These are phyloP conservation scores for Chionographis japonica DNA, from an alignment of 106 monocot genomes.

Conservation along the genomic window DNA sequence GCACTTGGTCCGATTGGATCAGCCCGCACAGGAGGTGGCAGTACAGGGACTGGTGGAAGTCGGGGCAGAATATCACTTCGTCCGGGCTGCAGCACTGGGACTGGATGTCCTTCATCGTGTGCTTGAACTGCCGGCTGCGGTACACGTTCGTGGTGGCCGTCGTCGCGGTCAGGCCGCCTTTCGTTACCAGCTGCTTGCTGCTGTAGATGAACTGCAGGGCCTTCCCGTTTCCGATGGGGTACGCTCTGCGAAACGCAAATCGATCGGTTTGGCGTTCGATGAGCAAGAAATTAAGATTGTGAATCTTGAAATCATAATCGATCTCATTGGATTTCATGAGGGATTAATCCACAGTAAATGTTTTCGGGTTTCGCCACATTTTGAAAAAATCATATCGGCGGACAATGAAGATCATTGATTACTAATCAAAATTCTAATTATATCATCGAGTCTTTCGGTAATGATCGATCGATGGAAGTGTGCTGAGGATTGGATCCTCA, in stretches of 20 bases:
- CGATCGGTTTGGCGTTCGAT: not conserved
- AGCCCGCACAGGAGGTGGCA: slow-evolving; percentile 93
- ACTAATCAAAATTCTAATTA: too few relatives aligned
- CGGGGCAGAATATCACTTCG: slow-evolving; percentile 77
- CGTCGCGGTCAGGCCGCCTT: slow-evolving; percentile 61
- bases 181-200: slow-evolving; percentile 69
- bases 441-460: too few relatives aligned
- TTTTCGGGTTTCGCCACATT: too few relatives aligned
- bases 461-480: too few relatives aligned
- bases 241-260: slow-evolving; percentile 40
- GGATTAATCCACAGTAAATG: too few relatives aligned
- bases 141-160: slow-evolving; percentile 85
- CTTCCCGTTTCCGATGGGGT: slow-evolving; percentile 65
- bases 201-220: slow-evolving; percentile 83
- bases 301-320: too few relatives aligned
- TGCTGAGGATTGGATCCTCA: slow-evolving; percentile 1
- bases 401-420: too few relatives aligned
- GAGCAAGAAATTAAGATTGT: not conserved
- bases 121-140: slow-evolving; percentile 52
- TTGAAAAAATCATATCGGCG: too few relatives aligned
- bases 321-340: too few relatives aligned
- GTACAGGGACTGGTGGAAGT: slow-evolving; percentile 80
- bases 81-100: slow-evolving; percentile 65
- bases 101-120: slow-evolving; percentile 59
- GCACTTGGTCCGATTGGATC: slow-evolving; percentile 59